Conservation (phyloP, 306 rosid genomes). For the Medicago arabica region DNA sequence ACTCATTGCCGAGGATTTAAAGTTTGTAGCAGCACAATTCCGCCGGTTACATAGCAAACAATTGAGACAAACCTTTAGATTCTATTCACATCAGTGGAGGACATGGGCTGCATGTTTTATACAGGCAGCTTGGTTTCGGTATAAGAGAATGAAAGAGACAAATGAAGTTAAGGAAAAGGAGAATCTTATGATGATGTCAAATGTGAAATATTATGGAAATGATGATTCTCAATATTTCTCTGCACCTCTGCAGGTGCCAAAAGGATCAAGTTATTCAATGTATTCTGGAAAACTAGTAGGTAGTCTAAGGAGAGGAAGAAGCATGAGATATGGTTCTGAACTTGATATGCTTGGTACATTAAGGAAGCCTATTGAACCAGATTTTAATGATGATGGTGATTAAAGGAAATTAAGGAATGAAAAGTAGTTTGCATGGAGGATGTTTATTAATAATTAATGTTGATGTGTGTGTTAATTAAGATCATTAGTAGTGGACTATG, state of each 20-base stretch:
- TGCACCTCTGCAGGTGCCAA: slow-evolving; percentile 46
- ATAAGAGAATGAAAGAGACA: slow-evolving; percentile 50
- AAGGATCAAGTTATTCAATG: slow-evolving; percentile 18
- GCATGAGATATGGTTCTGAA: slow-evolving; percentile 49
- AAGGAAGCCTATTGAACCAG: slow-evolving; percentile 66
- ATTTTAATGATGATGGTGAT: slow-evolving; percentile 45
- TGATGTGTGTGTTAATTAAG: neutral
- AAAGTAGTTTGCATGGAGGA: slow-evolving; percentile 3
- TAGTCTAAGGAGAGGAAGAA: slow-evolving; percentile 53
- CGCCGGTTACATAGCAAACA: slow-evolving; percentile 63
- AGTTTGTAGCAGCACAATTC: slow-evolving; percentile 62
- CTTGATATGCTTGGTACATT: slow-evolving; percentile 51
- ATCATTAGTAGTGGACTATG: neutral
- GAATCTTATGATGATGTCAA: slow-evolving; percentile 1
- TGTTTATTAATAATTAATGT: neutral
- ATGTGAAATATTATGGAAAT: slow-evolving; percentile 23
- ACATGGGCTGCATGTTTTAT: slow-evolving; percentile 71
- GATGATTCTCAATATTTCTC: slow-evolving; percentile 46
- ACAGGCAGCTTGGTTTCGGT: slow-evolving; percentile 72
- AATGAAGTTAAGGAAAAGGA: slow-evolving; percentile 52
- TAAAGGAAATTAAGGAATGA: slow-evolving; percentile 22
- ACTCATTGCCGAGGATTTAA: slow-evolving; percentile 58
- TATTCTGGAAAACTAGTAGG: slow-evolving; percentile 44
- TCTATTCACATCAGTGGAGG: slow-evolving; percentile 60
- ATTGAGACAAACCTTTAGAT: slow-evolving; percentile 56